Conservation (phyloP, 441 rosid species). For the Brassica balearica region DNA sequence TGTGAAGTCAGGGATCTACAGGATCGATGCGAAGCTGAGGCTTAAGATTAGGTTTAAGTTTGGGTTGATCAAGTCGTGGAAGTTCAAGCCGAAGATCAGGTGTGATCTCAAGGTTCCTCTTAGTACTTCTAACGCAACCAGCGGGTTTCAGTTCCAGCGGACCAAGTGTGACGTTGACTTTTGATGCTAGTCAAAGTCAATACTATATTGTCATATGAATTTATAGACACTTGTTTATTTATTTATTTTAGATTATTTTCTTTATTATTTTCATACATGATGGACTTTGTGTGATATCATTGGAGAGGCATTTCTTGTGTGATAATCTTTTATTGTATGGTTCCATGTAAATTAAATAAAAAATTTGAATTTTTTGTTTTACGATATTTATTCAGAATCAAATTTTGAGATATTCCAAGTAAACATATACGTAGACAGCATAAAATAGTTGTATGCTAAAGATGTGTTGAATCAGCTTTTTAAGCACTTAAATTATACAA, state of each 20-base stretch:
- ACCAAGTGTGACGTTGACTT: constrained; percentile 61
- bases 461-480: not conserved
- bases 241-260: constrained; percentile 15
- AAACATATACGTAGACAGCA: not conserved
- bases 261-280: not conserved
- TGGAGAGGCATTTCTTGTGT: not conserved
- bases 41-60: constrained; percentile 71
- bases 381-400: not conserved
- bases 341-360: not conserved
- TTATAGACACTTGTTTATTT: not conserved
- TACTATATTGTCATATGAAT: not conserved
- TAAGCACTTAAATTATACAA: not conserved
- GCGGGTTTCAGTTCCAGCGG: constrained; percentile 27
- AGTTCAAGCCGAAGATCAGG: constrained; percentile 57
- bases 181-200: constrained; percentile 37
- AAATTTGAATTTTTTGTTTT: not conserved
- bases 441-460: not conserved
- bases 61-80: constrained; percentile 57
- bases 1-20: constrained; percentile 43
- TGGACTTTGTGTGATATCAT: constrained; percentile 8
- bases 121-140: constrained; percentile 30
- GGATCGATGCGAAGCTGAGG: constrained; percentile 58
- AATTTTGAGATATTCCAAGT: not conserved
- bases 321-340: not conserved
- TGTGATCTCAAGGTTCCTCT: constrained; percentile 74